phyloP scores from a whole-genome alignment of 495 filamentous ascomycete genomes.

The Lepidopterella palustris region DNA sequence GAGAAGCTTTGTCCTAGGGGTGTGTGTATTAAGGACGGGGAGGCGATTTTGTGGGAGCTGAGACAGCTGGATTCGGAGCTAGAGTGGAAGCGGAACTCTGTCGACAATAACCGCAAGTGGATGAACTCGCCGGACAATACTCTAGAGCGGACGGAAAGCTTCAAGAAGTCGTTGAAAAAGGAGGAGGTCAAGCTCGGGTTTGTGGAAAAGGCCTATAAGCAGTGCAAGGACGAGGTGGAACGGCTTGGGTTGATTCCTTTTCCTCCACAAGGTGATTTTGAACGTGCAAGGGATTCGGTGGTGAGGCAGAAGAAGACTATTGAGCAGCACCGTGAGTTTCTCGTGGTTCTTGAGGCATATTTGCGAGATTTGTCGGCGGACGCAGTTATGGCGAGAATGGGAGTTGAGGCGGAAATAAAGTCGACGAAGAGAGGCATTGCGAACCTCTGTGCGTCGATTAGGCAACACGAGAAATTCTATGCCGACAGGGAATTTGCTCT shows the following conservation, averaged over 20 bases:
- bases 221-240: neutral
- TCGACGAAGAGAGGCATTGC: neutral
- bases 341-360: neutral
- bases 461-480: neutral
- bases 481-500: neutral
- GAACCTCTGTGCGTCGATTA: neutral
- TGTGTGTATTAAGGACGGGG: neutral
- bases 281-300: neutral
- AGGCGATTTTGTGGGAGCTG: neutral
- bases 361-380: neutral
- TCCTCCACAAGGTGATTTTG: neutral
- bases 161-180: neutral
- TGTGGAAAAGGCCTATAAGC: neutral
- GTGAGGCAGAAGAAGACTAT: neutral
- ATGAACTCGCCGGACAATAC: neutral
- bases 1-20: neutral
- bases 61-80: neutral
- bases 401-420: neutral
- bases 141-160: neutral
- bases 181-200: neutral
- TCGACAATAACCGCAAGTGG: neutral
- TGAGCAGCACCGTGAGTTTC: neutral
- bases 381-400: neutral
- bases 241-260: neutral
- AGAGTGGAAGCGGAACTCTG: neutral